Evolutionary conservation across 345 rosid genomes (phyloP).

Genomic region (Lepidium aucheri): DNA sequence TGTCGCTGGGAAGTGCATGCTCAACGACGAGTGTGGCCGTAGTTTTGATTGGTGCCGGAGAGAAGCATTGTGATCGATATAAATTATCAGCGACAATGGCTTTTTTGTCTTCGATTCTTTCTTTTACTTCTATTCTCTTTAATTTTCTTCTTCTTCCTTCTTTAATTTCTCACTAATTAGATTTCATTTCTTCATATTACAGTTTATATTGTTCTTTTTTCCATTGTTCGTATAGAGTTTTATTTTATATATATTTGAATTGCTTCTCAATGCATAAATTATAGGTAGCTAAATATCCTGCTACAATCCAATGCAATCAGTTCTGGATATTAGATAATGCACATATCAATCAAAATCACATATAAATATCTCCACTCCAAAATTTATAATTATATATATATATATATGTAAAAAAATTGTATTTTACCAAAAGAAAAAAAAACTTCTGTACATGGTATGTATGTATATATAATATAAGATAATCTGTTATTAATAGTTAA

Average conservation of each 20-base stretch:
- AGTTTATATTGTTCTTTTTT: background rate
- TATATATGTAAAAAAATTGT: too few species aligned
- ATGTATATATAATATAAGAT: too few species aligned
- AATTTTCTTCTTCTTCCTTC: conserved; percentile 58
- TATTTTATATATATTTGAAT: background rate
- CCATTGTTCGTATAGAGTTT: background rate
- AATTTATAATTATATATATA: too few species aligned
- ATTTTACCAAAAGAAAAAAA: too few species aligned
- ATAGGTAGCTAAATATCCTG: background rate
- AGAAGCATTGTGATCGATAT: conserved; percentile 37
- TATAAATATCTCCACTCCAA: too few species aligned
- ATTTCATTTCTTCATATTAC: background rate
- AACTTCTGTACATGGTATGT: too few species aligned
- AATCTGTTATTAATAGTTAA: background rate
- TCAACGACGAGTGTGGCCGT: conserved; percentile 48
- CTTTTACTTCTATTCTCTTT: conserved; percentile 47
- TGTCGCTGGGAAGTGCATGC: conserved; percentile 53
- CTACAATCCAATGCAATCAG: background rate
- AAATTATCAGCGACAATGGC: conserved; percentile 64
- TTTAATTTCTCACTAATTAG: conserved; percentile 1
- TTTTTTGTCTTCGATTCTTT: conserved; percentile 52
- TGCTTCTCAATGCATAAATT: background rate
- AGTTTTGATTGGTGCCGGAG: conserved; percentile 26
- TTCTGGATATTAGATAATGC: background rate
- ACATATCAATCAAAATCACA: background rate